Conservation (phyloP, 441 rosid genomes). For the Manihot esculenta region DNA sequence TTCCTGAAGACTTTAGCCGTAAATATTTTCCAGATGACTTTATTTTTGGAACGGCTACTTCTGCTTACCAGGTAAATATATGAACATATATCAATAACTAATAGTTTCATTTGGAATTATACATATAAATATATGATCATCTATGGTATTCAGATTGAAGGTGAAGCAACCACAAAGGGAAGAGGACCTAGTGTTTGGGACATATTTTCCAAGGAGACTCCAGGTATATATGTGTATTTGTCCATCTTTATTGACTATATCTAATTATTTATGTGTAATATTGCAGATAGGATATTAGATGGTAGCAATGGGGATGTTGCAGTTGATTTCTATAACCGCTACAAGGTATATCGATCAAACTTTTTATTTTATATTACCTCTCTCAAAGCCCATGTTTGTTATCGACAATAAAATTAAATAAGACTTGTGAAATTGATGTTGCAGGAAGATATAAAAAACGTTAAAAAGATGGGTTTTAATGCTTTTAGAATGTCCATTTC, state of each 20-base stretch:
- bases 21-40: constrained; percentile 57
- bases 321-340: constrained; percentile 8
- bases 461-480: too few relatives aligned
- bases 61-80: constrained; percentile 60
- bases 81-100: too few relatives aligned
- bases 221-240: constrained; percentile 13
- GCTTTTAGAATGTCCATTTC: too few relatives aligned
- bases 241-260: too few relatives aligned
- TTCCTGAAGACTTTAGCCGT: not conserved
- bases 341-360: constrained; percentile 1
- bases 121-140: too few relatives aligned
- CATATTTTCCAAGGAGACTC: constrained; percentile 56
- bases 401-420: not conserved
- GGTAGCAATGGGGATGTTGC: constrained; percentile 19
- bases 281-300: constrained; percentile 4
- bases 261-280: not conserved
- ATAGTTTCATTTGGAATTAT: too few relatives aligned
- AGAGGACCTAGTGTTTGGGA: constrained; percentile 74
- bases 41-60: constrained; percentile 69
- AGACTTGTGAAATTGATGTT: not conserved
- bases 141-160: constrained; percentile 51
- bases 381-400: too few relatives aligned
- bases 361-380: not conserved
- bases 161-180: constrained; percentile 68
- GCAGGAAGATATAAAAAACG: too few relatives aligned